A percentile compares a stretch with the other conserved stretches of the same genome.
These are phyloP conservation scores for Croton setiger DNA, from an alignment of 441 rosid species.

Conservation along the genomic window DNA sequence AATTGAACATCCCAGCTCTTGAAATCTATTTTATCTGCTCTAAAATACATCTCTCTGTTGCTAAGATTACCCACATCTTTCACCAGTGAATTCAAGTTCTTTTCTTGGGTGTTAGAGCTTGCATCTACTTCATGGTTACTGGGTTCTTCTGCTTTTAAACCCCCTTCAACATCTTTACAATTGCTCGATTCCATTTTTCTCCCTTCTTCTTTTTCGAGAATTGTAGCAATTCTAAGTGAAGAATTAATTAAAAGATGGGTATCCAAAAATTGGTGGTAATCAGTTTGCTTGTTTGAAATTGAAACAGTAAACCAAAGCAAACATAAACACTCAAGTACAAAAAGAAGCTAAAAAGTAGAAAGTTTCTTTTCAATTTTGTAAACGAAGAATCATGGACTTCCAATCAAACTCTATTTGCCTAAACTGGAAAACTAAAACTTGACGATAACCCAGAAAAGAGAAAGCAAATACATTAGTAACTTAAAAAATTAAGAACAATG, in stretches of 20 bases:
- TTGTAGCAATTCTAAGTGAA: background rate
- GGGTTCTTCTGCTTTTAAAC: constrained; percentile 19
- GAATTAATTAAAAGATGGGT: background rate
- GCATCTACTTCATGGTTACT: constrained; percentile 2
- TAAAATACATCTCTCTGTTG: constrained; percentile 43
- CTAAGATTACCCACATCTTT: constrained; percentile 37
- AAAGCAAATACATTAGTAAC: background rate
- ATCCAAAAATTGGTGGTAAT: background rate
- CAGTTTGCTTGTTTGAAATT: background rate
- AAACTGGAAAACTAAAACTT: background rate
- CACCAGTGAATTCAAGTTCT: constrained; percentile 33
- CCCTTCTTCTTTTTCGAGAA: background rate
- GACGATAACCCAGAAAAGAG: background rate
- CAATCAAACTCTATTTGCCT: background rate
- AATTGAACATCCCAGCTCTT: constrained; percentile 75
- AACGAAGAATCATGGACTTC: background rate
- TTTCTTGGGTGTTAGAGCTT: constrained; percentile 13
- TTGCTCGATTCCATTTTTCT: constrained; percentile 28
- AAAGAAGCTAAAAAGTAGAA: background rate
- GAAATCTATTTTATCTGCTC: constrained; percentile 76
- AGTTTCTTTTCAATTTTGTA: background rate
- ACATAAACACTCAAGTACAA: background rate
- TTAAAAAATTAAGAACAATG: background rate
- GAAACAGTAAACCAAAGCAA: background rate
- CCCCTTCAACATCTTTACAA: constrained; percentile 25